Conservation (phyloP, 306 rosid genomes). For the Chamaecrista fasciculata region DNA sequence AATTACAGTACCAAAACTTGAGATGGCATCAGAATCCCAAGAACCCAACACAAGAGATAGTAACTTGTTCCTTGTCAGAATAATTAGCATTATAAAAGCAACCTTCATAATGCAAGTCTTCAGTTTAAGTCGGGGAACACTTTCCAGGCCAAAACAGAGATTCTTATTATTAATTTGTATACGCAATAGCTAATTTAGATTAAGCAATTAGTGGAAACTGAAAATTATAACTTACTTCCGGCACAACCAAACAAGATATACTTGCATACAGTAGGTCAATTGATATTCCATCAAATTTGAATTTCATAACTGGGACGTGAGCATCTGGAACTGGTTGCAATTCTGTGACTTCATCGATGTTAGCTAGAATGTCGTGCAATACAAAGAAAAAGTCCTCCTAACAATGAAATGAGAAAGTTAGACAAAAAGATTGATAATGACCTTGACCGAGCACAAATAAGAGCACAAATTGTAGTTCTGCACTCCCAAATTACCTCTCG, state of each 20-base stretch:
- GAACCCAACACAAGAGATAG: neutral
- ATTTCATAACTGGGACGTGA: slow-evolving; percentile 93
- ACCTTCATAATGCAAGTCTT: neutral
- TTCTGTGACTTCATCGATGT: slow-evolving; percentile 72
- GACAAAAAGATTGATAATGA: neutral
- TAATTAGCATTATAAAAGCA: neutral
- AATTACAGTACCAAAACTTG: slow-evolving; percentile 13
- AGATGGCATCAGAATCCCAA: neutral
- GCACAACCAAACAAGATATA: slow-evolving; percentile 73
- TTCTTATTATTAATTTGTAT: neutral
- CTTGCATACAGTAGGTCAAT: slow-evolving; percentile 92
- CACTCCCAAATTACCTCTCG: slow-evolving; percentile 52
- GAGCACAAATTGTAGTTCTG: neutral
- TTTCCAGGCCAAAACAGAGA: neutral
- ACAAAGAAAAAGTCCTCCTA: slow-evolving; percentile 84
- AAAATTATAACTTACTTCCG: slow-evolving; percentile 55
- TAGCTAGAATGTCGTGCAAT: slow-evolving; percentile 73
- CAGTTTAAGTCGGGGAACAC: neutral
- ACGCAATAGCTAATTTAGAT: neutral
- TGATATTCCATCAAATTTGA: slow-evolving; percentile 84
- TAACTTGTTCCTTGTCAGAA: neutral
- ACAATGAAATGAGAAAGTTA: slow-evolving; percentile 9
- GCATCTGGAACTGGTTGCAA: slow-evolving; percentile 89
- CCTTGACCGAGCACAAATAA: neutral
- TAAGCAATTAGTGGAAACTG: neutral